Evolutionary conservation across 2,329 filamentous ascomycete species (phyloP).

Genomic region (Geosmithia morbida): DNA sequence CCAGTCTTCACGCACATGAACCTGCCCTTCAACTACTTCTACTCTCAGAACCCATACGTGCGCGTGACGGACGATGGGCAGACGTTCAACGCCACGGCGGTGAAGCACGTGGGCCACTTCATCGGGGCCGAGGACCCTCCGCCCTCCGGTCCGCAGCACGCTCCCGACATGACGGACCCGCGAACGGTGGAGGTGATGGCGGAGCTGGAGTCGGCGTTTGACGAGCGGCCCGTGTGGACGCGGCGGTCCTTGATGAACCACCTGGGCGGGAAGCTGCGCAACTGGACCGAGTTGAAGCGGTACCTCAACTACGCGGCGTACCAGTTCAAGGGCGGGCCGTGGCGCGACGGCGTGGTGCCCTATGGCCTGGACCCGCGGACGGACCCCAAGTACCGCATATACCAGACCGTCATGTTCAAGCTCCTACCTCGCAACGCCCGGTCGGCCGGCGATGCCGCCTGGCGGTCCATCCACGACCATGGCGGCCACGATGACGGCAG

Average conservation of each 20-base stretch:
- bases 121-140: conserved; percentile 47
- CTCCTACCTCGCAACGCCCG: conserved; percentile 21
- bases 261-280: conserved; percentile 35
- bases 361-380: conserved; percentile 77
- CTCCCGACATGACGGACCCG: conserved; percentile 43
- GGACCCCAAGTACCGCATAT: conserved; percentile 62
- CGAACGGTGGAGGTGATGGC: conserved; percentile 50
- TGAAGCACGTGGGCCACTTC: conserved; percentile 45
- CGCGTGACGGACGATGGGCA: conserved; percentile 42
- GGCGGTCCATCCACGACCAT: conserved; percentile 7
- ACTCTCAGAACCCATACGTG: conserved; percentile 74
- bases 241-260: conserved; percentile 67
- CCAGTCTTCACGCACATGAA: conserved; percentile 63
- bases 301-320: conserved; percentile 78
- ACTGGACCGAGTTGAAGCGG: conserved; percentile 50
- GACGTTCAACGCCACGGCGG: conserved; percentile 43
- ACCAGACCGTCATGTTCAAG: conserved; percentile 84
- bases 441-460: neutral
- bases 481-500: no score
- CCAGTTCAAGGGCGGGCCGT: conserved; percentile 84
- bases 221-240: conserved; percentile 72
- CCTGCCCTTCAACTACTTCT: conserved; percentile 65
- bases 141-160: conserved; percentile 43
- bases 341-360: conserved; percentile 73
- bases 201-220: conserved; percentile 50